A percentile compares a stretch with the other conserved stretches of the same genome.
Conservation (phyloP, 1,284 basidiomycete species). For the Filobasidium uniguttulatum region DNA sequence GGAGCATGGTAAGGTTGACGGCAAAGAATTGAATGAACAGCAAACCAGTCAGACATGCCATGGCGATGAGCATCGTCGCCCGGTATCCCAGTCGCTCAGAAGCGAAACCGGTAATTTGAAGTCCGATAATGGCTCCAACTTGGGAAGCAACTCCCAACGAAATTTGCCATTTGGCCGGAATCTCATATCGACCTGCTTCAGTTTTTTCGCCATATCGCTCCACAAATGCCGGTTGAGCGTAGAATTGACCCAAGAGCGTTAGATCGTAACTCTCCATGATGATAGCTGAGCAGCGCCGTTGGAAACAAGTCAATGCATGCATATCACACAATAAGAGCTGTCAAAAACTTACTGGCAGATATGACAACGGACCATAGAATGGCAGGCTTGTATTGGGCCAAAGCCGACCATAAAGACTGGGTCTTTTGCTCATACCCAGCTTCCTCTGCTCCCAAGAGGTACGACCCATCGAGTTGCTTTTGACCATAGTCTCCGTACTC, state of each 20-base stretch:
- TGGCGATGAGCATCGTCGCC: slow-evolving; percentile 24
- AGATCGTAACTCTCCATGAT: slow-evolving; percentile 40
- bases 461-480: too few species aligned
- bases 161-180: slow-evolving; percentile 40
- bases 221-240: slow-evolving; percentile 32
- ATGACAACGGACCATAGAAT: slow-evolving; percentile 38
- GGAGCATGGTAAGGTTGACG: slow-evolving; percentile 20
- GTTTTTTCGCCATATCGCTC: slow-evolving; percentile 25
- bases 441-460: too few species aligned
- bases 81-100: slow-evolving; percentile 36
- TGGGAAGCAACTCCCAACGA: slow-evolving; percentile 23
- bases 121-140: slow-evolving; percentile 36
- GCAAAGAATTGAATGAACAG: slow-evolving; percentile 31
- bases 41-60: slow-evolving; percentile 23
- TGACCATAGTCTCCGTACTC: too few species aligned
- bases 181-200: slow-evolving; percentile 30
- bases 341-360: slow-evolving; percentile 33
- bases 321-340: too few species aligned
- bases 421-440: slow-evolving; percentile 14
- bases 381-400: slow-evolving; percentile 22
- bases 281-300: slow-evolving; percentile 28
- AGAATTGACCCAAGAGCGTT: slow-evolving; percentile 29
- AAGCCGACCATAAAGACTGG: slow-evolving; percentile 15
- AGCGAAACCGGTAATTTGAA: slow-evolving; percentile 34
- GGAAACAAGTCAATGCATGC: too few species aligned